Evolutionary conservation across 2,329 filamentous ascomycete species (phyloP).

Genomic region (Scedosporium minutisporum): DNA sequence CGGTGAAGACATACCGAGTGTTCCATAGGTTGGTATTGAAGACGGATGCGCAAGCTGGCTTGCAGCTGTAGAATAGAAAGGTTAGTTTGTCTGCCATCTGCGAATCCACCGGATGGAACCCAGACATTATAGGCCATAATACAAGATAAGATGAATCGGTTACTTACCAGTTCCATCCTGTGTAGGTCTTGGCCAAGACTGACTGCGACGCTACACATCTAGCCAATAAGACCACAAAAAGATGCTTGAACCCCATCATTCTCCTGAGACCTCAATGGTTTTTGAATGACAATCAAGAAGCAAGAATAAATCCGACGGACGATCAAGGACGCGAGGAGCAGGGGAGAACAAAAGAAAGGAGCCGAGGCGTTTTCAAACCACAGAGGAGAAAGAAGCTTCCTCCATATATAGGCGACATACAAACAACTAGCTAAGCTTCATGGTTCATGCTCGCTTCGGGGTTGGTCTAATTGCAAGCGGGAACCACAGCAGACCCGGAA

Average conservation of each 20-base stretch:
- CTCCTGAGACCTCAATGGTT: background rate
- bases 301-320: background rate
- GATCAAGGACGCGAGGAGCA: background rate
- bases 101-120: too few relatives aligned
- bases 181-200: background rate
- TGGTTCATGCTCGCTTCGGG: too few relatives aligned
- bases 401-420: too few relatives aligned
- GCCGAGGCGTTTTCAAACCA: background rate
- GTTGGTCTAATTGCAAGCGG: too few relatives aligned
- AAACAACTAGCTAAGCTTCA: too few relatives aligned
- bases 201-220: background rate
- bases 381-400: background rate
- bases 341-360: background rate
- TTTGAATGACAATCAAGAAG: background rate
- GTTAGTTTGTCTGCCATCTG: background rate
- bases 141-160: too few relatives aligned
- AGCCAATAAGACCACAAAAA: background rate
- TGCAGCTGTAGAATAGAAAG: background rate
- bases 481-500: too few relatives aligned
- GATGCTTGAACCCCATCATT: background rate
- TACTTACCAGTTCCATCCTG: background rate
- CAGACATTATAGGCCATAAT: background rate
- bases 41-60: background rate
- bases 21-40: background rate
- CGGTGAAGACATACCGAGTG: background rate